Conservation (phyloP, 352 stramenopile genomes). For the Elongisporangium prolatum region DNA sequence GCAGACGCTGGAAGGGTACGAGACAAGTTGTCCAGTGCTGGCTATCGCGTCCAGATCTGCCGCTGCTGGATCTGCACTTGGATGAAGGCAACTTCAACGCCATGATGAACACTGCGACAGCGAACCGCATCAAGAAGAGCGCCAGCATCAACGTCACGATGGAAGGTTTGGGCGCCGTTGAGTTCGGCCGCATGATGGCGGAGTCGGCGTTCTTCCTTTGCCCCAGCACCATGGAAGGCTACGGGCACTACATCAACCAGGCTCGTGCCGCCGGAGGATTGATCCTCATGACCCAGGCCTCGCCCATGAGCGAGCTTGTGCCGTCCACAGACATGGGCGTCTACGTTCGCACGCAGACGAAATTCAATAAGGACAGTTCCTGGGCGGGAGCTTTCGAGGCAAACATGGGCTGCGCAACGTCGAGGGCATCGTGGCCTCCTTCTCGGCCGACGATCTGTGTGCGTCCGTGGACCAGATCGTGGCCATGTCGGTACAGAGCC, state of each 20-base stretch:
- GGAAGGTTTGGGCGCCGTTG: conserved; percentile 21
- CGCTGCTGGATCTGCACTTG: conserved; percentile 45
- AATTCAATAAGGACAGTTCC: conserved; percentile 18
- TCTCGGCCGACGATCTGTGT: conserved; percentile 30
- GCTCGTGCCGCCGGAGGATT: conserved; percentile 41
- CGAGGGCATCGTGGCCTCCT: conserved; percentile 31
- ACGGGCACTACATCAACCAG: conserved; percentile 77
- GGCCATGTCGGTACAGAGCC: conserved; percentile 21
- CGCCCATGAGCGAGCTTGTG: conserved; percentile 69
- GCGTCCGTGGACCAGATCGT: conserved; percentile 34
- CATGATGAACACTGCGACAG: conserved; percentile 27
- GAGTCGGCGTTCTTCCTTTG: conserved; percentile 51
- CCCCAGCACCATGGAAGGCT: too few relatives aligned
- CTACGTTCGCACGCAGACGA: conserved; percentile 7
- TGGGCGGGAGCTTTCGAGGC: conserved; percentile 31
- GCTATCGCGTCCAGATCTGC: conserved; percentile 38
- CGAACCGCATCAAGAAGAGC: conserved; percentile 17
- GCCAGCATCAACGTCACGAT: conserved; percentile 27
- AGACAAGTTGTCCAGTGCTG: conserved; percentile 51
- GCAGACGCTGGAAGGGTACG: conserved; percentile 48
- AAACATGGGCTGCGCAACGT: conserved; percentile 20
- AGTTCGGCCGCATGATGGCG: conserved; percentile 37
- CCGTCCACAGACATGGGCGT: conserved; percentile 41
- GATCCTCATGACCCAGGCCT: conserved; percentile 43
- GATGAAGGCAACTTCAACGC: conserved; percentile 31